Percentiles rank a stretch among this genome's conserved stretches.
phyloP scores from a whole-genome alignment of 2,329 filamentous ascomycete species.

The Epicoccum nigrum region DNA sequence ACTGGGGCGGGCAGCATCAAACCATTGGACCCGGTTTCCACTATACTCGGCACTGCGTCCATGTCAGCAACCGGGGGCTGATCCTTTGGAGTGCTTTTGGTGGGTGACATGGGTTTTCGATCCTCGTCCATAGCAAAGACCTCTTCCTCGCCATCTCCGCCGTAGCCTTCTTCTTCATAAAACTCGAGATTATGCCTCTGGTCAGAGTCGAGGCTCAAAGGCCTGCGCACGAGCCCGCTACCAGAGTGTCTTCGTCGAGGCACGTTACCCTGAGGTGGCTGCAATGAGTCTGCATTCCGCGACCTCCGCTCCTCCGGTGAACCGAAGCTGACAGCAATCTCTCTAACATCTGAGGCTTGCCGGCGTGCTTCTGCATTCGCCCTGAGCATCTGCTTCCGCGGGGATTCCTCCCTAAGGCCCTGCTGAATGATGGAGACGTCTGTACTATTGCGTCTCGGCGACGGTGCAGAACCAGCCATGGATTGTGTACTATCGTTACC shows the following conservation, averaged over 20 bases:
- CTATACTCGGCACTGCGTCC: neutral
- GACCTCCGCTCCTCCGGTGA: slow-evolving; percentile 18
- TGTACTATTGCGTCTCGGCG: slow-evolving; percentile 47
- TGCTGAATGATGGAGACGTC: slow-evolving; percentile 41
- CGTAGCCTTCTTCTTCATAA: slow-evolving; percentile 87
- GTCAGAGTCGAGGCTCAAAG: slow-evolving; percentile 67
- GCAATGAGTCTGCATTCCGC: slow-evolving; percentile 28
- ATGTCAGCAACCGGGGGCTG: slow-evolving; percentile 3
- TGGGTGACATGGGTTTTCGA: slow-evolving; percentile 18
- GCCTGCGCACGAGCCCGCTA: slow-evolving; percentile 77
- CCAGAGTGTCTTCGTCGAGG: slow-evolving; percentile 80
- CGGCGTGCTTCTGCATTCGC: slow-evolving; percentile 51
- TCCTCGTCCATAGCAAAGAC: slow-evolving; percentile 72
- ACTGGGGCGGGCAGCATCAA: slow-evolving; percentile 45
- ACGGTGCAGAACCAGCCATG: slow-evolving; percentile 42
- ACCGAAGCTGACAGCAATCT: slow-evolving; percentile 17
- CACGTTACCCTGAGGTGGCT: slow-evolving; percentile 32
- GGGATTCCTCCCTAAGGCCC: slow-evolving; percentile 43
- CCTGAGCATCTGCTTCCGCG: slow-evolving; percentile 51
- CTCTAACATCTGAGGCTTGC: slow-evolving; percentile 29
- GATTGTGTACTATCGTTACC: slow-evolving; percentile 33
- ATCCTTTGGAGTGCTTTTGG: slow-evolving; percentile 10
- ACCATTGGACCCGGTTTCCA: slow-evolving; percentile 20
- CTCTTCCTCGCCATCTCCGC: slow-evolving; percentile 75
- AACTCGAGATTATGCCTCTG: slow-evolving; percentile 83